Conservation (phyloP, 1,284 basidiomycete genomes). For the Chalciporus sp. region DNA sequence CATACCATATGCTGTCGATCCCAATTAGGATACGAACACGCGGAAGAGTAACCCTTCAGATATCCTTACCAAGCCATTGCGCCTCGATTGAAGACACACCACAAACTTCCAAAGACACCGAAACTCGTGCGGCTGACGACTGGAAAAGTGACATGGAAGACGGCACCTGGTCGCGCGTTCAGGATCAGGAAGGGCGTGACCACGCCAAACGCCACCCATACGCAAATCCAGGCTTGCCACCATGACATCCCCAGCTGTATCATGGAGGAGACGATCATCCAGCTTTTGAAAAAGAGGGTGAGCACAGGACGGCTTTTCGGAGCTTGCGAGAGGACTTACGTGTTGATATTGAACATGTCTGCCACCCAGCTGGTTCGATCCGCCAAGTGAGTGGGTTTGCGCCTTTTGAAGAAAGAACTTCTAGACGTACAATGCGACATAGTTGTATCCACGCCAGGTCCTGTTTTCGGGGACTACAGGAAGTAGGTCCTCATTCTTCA, state of each 20-base stretch:
- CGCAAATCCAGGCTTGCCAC: slow-evolving; percentile 84
- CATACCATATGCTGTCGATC: slow-evolving; percentile 67
- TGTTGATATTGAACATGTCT: slow-evolving; percentile 82
- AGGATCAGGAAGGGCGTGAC: slow-evolving; percentile 77
- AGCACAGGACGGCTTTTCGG: not conserved
- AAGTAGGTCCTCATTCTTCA: slow-evolving; percentile 64
- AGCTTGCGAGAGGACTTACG: slow-evolving; percentile 46
- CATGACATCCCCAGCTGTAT: slow-evolving; percentile 74
- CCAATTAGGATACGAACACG: slow-evolving; percentile 18
- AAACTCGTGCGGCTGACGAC: slow-evolving; percentile 78
- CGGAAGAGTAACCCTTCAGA: slow-evolving; percentile 23
- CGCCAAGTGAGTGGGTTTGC: not conserved
- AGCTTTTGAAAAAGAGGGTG: slow-evolving; percentile 40
- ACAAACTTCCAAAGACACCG: slow-evolving; percentile 80
- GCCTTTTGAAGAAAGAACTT: not conserved
- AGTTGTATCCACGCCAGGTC: slow-evolving; percentile 65
- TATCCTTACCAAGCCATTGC: slow-evolving; percentile 71
- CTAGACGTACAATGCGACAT: slow-evolving; percentile 58
- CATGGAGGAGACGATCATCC: slow-evolving; percentile 80
- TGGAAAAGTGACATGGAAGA: slow-evolving; percentile 83
- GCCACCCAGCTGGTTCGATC: slow-evolving; percentile 65
- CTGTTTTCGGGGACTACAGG: slow-evolving; percentile 61
- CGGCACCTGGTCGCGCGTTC: slow-evolving; percentile 80
- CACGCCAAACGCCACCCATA: slow-evolving; percentile 75
- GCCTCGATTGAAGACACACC: slow-evolving; percentile 82